A percentile compares a stretch with the other conserved stretches of the same genome.
Conservation (phyloP, 2,329 filamentous ascomycete genomes). For the Uncinocarpus reesii region DNA sequence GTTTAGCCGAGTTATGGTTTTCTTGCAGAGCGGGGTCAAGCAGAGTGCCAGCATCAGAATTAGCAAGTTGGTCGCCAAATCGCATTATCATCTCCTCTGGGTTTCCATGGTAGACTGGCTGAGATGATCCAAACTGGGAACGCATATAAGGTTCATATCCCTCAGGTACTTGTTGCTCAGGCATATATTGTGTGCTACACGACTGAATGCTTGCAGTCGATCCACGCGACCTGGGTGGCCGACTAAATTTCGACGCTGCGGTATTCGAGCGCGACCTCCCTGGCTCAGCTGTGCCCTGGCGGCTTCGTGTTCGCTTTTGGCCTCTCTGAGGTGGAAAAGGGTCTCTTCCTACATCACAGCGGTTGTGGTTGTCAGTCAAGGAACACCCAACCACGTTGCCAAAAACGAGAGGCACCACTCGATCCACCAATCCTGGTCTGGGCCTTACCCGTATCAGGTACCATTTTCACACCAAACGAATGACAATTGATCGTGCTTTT, state of each 20-base stretch:
- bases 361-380: slow-evolving; percentile 2
- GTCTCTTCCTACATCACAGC: slow-evolving; percentile 11
- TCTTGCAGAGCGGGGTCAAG: slow-evolving; percentile 33
- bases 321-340: slow-evolving; percentile 28
- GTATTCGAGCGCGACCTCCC: slow-evolving; percentile 35
- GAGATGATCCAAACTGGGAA: slow-evolving; percentile 26
- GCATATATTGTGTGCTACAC: slow-evolving; percentile 36
- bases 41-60: slow-evolving; percentile 28
- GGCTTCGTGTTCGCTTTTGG: slow-evolving; percentile 31
- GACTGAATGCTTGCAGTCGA: slow-evolving; percentile 41
- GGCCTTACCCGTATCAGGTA: slow-evolving; percentile 27
- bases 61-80: slow-evolving; percentile 35
- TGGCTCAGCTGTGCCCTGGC: slow-evolving; percentile 34
- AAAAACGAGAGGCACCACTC: background rate
- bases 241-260: slow-evolving; percentile 31
- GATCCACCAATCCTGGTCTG: background rate
- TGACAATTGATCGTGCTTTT: background rate
- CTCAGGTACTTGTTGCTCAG: slow-evolving; percentile 34
- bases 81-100: slow-evolving; percentile 39
- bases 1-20: slow-evolving; percentile 27
- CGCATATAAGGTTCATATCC: slow-evolving; percentile 33
- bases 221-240: slow-evolving; percentile 37
- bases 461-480: slow-evolving; percentile 20
- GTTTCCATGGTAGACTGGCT: slow-evolving; percentile 31
- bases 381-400: background rate